phyloP scores from a whole-genome alignment of 164 flowering plant species.

The Dillenia suffruticosa region DNA sequence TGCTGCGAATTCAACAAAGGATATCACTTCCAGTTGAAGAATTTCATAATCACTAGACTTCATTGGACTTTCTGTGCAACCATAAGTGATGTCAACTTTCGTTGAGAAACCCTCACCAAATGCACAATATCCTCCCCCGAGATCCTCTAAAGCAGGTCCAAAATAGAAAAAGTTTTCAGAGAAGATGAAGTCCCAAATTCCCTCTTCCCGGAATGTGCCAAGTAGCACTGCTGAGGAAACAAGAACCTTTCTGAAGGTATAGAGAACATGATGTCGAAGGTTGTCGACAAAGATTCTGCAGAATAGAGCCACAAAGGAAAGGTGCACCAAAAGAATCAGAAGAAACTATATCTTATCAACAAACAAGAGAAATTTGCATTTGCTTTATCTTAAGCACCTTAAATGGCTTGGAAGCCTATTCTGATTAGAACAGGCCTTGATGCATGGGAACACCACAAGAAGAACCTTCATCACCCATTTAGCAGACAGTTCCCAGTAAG shows the following conservation, averaged over 20 bases:
- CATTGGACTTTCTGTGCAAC: conserved; percentile 11
- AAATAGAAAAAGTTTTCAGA: conserved; percentile 88
- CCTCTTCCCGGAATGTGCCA: conserved; percentile 72
- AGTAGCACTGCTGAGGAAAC: conserved; percentile 51
- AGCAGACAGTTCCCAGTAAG: conserved; percentile 70
- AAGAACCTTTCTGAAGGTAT: conserved; percentile 69
- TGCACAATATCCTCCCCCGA: conserved; percentile 24
- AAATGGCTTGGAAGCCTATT: conserved; percentile 61
- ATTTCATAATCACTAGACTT: conserved; percentile 34
- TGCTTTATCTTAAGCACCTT: conserved; percentile 37
- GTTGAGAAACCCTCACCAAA: conserved; percentile 10
- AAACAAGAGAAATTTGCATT: background rate
- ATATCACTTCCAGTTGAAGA: conserved; percentile 74
- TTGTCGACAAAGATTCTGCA: conserved; percentile 67
- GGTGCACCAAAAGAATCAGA: background rate
- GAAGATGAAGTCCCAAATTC: conserved; percentile 88
- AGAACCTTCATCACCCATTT: conserved; percentile 90
- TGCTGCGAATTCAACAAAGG: conserved; percentile 83
- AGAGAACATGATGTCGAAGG: conserved; percentile 59
- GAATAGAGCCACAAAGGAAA: conserved; percentile 3
- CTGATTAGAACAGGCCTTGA: conserved; percentile 76
- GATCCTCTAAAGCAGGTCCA: conserved; percentile 44
- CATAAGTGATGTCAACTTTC: conserved; percentile 17
- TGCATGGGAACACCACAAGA: conserved; percentile 68
- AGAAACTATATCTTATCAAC: background rate